These are phyloP conservation scores for Leccinum incarnatum DNA, from an alignment of 768 basidiomycete species.

Conservation along the genomic window DNA sequence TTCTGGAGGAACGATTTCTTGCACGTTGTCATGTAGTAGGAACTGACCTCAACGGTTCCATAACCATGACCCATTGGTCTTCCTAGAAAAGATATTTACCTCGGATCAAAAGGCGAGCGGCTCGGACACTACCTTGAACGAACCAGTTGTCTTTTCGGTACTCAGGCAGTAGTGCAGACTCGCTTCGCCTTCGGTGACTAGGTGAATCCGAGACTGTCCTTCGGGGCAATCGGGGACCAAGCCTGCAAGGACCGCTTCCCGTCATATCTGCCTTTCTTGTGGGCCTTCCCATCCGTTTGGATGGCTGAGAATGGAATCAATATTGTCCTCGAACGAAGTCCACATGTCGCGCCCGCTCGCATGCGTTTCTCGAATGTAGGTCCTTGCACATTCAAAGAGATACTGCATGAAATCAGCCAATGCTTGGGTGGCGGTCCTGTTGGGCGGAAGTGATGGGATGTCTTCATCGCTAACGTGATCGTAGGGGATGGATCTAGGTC, in stretches of 20 bases:
- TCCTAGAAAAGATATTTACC: conserved; percentile 27
- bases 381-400: conserved; percentile 40
- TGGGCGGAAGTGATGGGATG: conserved; percentile 43
- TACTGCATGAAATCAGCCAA: conserved; percentile 50
- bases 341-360: conserved; percentile 41
- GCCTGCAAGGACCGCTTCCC: conserved; percentile 41
- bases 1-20: conserved; percentile 48
- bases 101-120: not conserved
- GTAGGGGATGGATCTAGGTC: conserved; percentile 25
- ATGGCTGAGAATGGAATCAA: conserved; percentile 47
- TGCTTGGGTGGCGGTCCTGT: conserved; percentile 41
- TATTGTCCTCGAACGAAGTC: conserved; percentile 38
- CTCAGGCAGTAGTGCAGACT: conserved; percentile 48
- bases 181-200: conserved; percentile 55
- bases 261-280: conserved; percentile 43
- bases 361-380: conserved; percentile 46
- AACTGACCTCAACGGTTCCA: conserved; percentile 64
- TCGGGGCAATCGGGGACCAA: conserved; percentile 36
- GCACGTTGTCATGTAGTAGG: conserved; percentile 45
- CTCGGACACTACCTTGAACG: conserved; percentile 23
- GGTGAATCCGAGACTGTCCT: conserved; percentile 40
- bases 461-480: conserved; percentile 30
- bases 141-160: conserved; percentile 31
- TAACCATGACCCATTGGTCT: conserved; percentile 47
- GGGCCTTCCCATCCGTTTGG: conserved; percentile 48